Evolutionary conservation across 305 asterid genomes (phyloP).

Genomic region (Fraxinus velutina): DNA sequence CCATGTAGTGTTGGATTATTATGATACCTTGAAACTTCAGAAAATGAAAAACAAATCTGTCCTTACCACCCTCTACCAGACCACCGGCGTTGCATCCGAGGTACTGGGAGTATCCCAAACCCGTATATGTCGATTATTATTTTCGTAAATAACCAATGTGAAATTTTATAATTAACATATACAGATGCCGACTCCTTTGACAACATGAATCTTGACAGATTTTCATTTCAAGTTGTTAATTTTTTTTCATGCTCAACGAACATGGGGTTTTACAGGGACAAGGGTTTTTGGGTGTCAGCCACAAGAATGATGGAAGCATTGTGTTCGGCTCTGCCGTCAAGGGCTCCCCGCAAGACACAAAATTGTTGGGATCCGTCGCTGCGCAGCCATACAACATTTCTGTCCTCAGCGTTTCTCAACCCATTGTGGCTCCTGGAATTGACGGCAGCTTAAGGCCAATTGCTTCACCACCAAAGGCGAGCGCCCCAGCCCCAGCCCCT

Average conservation of each 20-base stretch:
- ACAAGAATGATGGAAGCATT: slow-evolving; percentile 30
- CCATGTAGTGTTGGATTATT: slow-evolving; percentile 66
- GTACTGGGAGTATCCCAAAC: background rate
- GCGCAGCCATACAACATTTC: slow-evolving; percentile 53
- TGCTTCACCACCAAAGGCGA: slow-evolving; percentile 22
- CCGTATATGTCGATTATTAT: background rate
- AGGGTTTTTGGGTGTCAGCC: slow-evolving; percentile 50
- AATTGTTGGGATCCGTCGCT: slow-evolving; percentile 32
- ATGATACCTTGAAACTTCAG: slow-evolving; percentile 45
- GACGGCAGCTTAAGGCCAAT: slow-evolving; percentile 26
- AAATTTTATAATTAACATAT: background rate
- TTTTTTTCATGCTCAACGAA: background rate
- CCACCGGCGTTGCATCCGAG: slow-evolving; percentile 24
- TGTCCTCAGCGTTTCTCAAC: slow-evolving; percentile 40
- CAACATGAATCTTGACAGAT: background rate
- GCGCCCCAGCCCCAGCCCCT: slow-evolving; percentile 15
- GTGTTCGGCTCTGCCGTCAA: slow-evolving; percentile 53
- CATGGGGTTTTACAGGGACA: slow-evolving; percentile 21
- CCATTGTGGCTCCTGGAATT: slow-evolving; percentile 41
- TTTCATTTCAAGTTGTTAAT: background rate
- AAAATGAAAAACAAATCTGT: slow-evolving; percentile 29
- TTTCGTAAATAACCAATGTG: background rate
- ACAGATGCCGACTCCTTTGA: background rate
- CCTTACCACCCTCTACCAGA: slow-evolving; percentile 55
- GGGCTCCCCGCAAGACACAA: slow-evolving; percentile 33